A percentile compares a stretch with the other conserved stretches of the same genome.
Conservation (phyloP, 345 rosid genomes). For the Capsella bursapastoris region DNA sequence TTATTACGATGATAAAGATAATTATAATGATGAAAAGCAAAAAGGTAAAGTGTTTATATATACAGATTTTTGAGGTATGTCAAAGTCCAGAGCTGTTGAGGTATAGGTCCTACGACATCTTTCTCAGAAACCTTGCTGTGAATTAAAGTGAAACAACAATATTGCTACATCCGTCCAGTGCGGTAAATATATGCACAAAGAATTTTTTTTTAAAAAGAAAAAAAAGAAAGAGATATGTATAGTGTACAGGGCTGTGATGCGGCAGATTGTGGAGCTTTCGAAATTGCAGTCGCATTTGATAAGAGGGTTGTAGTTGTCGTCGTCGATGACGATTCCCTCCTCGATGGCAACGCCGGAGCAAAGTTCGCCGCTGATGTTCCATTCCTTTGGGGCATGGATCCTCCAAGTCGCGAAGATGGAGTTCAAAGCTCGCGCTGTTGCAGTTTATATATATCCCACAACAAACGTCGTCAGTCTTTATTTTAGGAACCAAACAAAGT, state of each 20-base stretch:
- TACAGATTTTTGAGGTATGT: conserved; percentile 40
- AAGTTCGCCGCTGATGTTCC: conserved; percentile 65
- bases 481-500: not conserved
- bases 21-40: too few species aligned
- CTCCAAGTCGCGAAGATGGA: conserved; percentile 36
- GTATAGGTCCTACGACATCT: conserved; percentile 40
- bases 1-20: too few species aligned
- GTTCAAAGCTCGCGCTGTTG: conserved; percentile 33
- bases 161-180: too few species aligned
- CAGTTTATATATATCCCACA: not conserved
- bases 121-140: conserved; percentile 46
- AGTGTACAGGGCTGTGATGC: conserved; percentile 33
- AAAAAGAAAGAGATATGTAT: not conserved
- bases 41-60: not conserved
- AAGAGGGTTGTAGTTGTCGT: conserved; percentile 44
- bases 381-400: conserved; percentile 5
- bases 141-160: too few species aligned
- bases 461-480: not conserved
- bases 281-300: conserved; percentile 59
- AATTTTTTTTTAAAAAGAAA: too few species aligned
- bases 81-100: conserved; percentile 45
- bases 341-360: conserved; percentile 58
- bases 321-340: conserved; percentile 45
- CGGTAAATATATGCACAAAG: too few species aligned
- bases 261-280: conserved; percentile 43